Evolutionary conservation across 345 rosid species (phyloP), one percentile per base, ranked within the genome.

Genomic region (Eutrema yunnanense): DNA sequence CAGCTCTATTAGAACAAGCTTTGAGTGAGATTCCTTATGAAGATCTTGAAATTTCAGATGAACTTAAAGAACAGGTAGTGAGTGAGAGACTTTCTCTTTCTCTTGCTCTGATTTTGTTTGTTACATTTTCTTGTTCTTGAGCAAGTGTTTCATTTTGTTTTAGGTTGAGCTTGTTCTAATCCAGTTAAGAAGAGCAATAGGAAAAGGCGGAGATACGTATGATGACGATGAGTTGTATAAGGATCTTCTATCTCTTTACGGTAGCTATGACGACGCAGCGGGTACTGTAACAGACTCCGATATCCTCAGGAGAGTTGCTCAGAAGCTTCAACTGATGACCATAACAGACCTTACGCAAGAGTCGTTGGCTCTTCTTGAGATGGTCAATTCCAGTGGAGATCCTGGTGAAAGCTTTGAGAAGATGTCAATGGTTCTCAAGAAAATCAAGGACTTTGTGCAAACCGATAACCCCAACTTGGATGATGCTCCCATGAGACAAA

Each of bases 11-110:
- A 77, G 97, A 89, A 75, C 88, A 86, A 82, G 87, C 95, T 42
- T 80, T 89, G 52, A 80, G 86, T 80, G 77, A 71, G 63, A 83
- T 91, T 68, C 79, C 98, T 63, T 82, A 67, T 62, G 83, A 86
- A 54, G 79, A 73, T 67, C 95, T 91, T 37, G 98, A 89, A 58
- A 86, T 94, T 57, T 92, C 96, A 29, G 95, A 89, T 82, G 98
- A 94, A 81, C 96, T 91, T 68, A 86, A 86, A 73, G 98, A 94
- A 72, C 98, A 90, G 92, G 98, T 94, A 81, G 36, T 27, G 2
- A 81, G 32, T 27, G 2, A 60, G 6, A 22, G 4, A 40, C 14
- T n/a, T 9, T 27, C 22, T 38, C 33, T 71, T 6, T 27, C 33
- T 38, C 42, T 71, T 5, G 30, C 43, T 71, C 51, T 61, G 13